phyloP scores from a whole-genome alignment of 495 filamentous ascomycete species.

The Neurospora cerealis region DNA sequence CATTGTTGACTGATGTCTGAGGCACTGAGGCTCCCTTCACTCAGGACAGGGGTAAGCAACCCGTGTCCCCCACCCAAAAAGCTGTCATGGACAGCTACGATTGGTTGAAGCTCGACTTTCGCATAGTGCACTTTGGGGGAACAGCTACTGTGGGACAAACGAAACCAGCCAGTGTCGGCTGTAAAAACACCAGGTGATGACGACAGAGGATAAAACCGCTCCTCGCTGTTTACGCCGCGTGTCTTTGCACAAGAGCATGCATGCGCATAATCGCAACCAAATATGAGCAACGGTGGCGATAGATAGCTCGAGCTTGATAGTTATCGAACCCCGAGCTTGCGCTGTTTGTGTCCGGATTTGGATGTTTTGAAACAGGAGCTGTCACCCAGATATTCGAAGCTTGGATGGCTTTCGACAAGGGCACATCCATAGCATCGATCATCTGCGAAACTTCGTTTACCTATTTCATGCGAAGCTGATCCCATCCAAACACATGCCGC shows the following conservation, averaged over 20 bases:
- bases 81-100: not conserved
- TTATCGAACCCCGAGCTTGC: not conserved
- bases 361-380: not conserved
- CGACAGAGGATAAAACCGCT: not conserved
- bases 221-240: not conserved
- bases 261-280: not conserved
- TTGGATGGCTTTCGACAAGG: not conserved
- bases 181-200: not conserved
- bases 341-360: not conserved
- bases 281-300: not conserved
- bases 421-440: not conserved
- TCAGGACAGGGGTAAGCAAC: not conserved
- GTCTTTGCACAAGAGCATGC: not conserved
- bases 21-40: constrained; percentile 21
- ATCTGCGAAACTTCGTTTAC: not conserved
- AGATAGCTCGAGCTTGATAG: not conserved
- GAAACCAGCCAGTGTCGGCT: not conserved
- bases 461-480: not conserved
- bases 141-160: not conserved
- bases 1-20: constrained; percentile 18
- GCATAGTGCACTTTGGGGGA: not conserved
- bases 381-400: not conserved
- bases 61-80: not conserved
- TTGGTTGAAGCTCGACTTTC: not conserved
- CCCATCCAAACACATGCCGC: not conserved